phyloP scores from a whole-genome alignment of 257 asterid genomes.

The Orobanche coerulescens region DNA sequence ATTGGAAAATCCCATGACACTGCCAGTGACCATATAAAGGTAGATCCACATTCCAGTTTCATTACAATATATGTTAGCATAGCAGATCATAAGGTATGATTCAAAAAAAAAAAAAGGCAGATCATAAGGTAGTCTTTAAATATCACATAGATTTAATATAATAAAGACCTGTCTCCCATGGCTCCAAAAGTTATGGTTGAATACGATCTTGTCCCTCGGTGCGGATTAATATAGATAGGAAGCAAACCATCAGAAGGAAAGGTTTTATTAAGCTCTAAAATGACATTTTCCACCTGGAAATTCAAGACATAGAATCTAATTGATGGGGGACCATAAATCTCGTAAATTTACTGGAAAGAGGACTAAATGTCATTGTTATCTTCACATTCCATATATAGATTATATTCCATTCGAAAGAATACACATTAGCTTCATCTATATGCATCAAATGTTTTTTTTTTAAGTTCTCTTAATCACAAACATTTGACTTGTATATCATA shows the following conservation, averaged over 20 bases:
- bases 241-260: constrained; percentile 94
- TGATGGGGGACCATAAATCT: constrained; percentile 15
- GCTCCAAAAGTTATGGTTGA: constrained; percentile 98
- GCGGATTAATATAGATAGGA: constrained; percentile 87
- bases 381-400: constrained; percentile 1
- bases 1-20: constrained; percentile 19
- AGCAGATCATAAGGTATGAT: too few species aligned
- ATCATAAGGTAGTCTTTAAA: constrained; percentile 3
- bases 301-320: constrained; percentile 18
- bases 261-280: constrained; percentile 72
- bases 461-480: constrained; percentile 7
- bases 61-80: background rate
- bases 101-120: too few species aligned
- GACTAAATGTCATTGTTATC: background rate
- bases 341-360: constrained; percentile 11
- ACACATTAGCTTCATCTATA: constrained; percentile 5
- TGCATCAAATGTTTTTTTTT: constrained; percentile 11
- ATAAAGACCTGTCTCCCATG: constrained; percentile 93
- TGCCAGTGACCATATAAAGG: background rate
- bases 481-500: background rate
- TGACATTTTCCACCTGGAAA: constrained; percentile 88
- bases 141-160: constrained; percentile 16
- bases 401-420: constrained; percentile 3
- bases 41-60: constrained; percentile 8
- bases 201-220: constrained; percentile 58